phyloP scores from a whole-genome alignment of 2,329 filamentous ascomycete species.

The Chaetomium sp. region DNA sequence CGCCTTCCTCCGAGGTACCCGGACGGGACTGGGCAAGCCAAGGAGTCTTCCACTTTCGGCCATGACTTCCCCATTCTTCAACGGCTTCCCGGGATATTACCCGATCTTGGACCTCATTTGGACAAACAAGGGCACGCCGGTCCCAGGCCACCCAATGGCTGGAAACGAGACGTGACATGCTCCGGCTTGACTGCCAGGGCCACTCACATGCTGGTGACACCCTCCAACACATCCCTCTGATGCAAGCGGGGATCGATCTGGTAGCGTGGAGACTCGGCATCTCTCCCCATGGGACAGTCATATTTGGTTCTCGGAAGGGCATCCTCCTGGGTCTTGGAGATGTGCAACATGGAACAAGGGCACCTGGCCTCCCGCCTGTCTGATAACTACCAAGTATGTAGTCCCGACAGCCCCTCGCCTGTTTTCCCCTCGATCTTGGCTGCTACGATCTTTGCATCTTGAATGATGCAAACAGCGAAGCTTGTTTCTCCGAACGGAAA shows the following conservation, averaged over 20 bases:
- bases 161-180: constrained; percentile 2
- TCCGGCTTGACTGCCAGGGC: constrained; percentile 27
- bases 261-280: constrained; percentile 12
- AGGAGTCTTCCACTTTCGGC: constrained; percentile 5
- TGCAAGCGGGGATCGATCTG: constrained; percentile 18
- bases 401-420: neutral
- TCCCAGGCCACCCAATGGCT: constrained; percentile 20
- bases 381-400: neutral
- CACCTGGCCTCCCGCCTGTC: neutral
- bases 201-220: constrained; percentile 23
- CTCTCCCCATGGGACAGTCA: constrained; percentile 7
- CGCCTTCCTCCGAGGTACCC: constrained; percentile 23
- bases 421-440: neutral
- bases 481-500: neutral
- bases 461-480: neutral
- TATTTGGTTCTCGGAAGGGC: constrained; percentile 21
- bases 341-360: neutral
- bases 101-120: constrained; percentile 27
- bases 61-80: neutral
- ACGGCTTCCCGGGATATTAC: constrained; percentile 31
- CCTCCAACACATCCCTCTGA: constrained; percentile 16
- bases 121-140: neutral
- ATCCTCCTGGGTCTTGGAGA: constrained; percentile 14
- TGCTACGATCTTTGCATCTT: neutral
- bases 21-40: constrained; percentile 12